Evolutionary conservation across 495 filamentous ascomycete species (phyloP).

Genomic region (Xylaria venustula): DNA sequence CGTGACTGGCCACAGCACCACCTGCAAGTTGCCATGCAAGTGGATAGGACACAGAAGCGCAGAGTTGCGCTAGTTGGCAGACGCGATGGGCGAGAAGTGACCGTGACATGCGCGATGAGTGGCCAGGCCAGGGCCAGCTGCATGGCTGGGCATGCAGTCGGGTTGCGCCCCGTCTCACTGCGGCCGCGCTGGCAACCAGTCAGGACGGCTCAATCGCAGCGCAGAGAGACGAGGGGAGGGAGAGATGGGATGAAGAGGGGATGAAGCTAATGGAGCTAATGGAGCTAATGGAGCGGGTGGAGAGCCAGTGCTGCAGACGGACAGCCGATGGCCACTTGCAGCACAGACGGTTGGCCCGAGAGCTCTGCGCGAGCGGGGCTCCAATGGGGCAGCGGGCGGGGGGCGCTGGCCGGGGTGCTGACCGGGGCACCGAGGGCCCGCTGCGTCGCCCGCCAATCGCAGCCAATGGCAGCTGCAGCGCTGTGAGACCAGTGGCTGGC

Average conservation of each 20-base stretch:
- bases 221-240: conserved; percentile 12
- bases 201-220: conserved; percentile 22
- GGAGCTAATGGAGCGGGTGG: too few relatives aligned
- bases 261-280: too few relatives aligned
- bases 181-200: conserved; percentile 21
- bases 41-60: conserved; percentile 20
- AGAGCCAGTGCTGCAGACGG: too few relatives aligned
- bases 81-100: conserved; percentile 25
- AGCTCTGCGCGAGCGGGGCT: too few relatives aligned
- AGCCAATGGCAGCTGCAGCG: conserved; percentile 21
- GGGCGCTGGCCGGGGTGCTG: conserved; percentile 1
- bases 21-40: conserved; percentile 28
- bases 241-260: neutral
- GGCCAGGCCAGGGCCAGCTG: conserved; percentile 21
- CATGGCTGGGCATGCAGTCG: conserved; percentile 23
- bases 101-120: conserved; percentile 29
- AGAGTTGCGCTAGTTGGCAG: conserved; percentile 22
- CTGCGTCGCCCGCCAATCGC: neutral
- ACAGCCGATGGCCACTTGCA: too few relatives aligned
- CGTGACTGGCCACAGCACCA: conserved; percentile 20
- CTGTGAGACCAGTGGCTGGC: conserved; percentile 26
- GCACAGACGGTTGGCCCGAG: too few relatives aligned
- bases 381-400: too few relatives aligned
- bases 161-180: conserved; percentile 29
- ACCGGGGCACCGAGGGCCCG: neutral